Evolutionary conservation across 2,329 filamentous ascomycete species (phyloP).

Genomic region (Aspergillus jensenii): DNA sequence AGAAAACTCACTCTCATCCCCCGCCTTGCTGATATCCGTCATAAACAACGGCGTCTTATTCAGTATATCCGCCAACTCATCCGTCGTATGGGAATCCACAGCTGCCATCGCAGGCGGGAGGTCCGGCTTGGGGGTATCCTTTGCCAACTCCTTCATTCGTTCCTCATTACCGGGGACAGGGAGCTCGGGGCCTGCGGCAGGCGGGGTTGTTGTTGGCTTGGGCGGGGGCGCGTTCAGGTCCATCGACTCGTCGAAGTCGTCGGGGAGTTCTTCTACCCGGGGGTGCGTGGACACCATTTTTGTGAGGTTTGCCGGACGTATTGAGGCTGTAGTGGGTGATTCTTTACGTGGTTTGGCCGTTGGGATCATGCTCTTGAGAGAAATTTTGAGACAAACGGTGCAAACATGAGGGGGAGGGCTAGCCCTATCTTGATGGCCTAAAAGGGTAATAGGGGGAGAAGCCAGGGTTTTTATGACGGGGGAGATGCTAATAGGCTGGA

Average conservation of each 20-base stretch:
- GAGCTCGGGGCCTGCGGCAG: conserved; percentile 25
- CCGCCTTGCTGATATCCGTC: conserved; percentile 74
- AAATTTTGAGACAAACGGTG: conserved; percentile 24
- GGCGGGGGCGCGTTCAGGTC: conserved; percentile 39
- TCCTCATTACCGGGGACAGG: conserved; percentile 43
- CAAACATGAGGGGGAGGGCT: conserved; percentile 29
- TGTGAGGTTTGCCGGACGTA: conserved; percentile 1
- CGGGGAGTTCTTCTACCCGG: conserved; percentile 50
- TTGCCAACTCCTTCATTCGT: conserved; percentile 29
- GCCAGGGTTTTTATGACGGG: neutral
- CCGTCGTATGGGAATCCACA: conserved; percentile 55
- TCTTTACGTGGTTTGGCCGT: neutral
- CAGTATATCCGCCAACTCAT: conserved; percentile 64
- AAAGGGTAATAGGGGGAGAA: neutral
- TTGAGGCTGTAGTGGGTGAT: neutral
- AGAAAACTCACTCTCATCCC: conserved; percentile 49
- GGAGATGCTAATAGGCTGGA: neutral
- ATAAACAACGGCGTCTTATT: conserved; percentile 86
- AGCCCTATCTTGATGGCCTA: conserved; percentile 9
- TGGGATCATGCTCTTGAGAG: neutral
- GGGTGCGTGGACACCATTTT: conserved; percentile 55
- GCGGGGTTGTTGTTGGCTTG: conserved; percentile 13
- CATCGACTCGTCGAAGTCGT: conserved; percentile 50
- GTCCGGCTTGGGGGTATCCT: conserved; percentile 38
- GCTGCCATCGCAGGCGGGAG: conserved; percentile 61